These are phyloP conservation scores for Grosmannia penicillata DNA, from an alignment of 2,329 filamentous ascomycete genomes.

Conservation along the genomic window DNA sequence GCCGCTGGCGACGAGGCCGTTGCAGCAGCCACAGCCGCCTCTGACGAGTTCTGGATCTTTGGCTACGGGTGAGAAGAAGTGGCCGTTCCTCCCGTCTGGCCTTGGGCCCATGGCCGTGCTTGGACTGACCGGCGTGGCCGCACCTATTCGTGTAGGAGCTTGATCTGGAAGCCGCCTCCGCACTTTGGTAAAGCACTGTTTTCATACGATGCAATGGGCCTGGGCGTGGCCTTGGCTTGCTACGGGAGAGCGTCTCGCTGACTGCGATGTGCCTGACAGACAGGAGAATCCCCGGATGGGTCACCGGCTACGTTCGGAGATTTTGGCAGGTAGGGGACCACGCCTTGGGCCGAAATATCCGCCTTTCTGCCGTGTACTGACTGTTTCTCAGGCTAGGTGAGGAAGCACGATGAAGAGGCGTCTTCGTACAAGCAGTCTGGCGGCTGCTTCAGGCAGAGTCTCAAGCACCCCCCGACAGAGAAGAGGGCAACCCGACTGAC, in stretches of 20 bases:
- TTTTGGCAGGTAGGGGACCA: conserved; percentile 79
- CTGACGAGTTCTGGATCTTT: conserved; percentile 80
- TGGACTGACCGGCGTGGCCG: too few species aligned
- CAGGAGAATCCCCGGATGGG: conserved; percentile 71
- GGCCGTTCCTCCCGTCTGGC: too few species aligned
- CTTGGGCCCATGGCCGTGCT: too few species aligned
- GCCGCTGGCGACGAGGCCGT: background rate
- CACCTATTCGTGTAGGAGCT: conserved; percentile 43
- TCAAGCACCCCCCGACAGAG: too few species aligned
- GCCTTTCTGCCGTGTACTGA: background rate
- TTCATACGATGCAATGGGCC: background rate
- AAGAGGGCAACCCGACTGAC: background rate
- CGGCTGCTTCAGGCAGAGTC: too few species aligned
- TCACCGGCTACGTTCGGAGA: conserved; percentile 81
- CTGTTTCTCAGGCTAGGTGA: conserved; percentile 6
- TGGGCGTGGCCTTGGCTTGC: background rate
- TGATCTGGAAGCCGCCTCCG: conserved; percentile 97
- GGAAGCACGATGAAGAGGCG: background rate
- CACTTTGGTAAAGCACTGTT: conserved; percentile 57
- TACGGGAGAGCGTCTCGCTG: too few species aligned
- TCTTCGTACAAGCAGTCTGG: too few species aligned
- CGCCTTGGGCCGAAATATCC: conserved; percentile 3
- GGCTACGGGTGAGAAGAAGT: conserved; percentile 62
- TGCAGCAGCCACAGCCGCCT: conserved; percentile 1
- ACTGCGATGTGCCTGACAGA: conserved; percentile 35